phyloP scores from a whole-genome alignment of 306 rosid genomes.

The Medicago truncatula region DNA sequence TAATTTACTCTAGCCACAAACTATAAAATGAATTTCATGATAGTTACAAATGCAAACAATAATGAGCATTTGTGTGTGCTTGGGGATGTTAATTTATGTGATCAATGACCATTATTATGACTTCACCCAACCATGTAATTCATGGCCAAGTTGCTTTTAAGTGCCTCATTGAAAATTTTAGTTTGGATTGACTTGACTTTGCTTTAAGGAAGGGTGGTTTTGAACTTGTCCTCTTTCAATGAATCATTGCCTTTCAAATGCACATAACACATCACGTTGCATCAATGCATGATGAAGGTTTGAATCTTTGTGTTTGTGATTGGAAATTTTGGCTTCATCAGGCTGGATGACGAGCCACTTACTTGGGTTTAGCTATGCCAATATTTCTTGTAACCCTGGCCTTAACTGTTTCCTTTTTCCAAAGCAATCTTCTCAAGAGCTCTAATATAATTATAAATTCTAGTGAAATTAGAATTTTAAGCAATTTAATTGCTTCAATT shows the following conservation, averaged over 20 bases:
- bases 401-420: background rate
- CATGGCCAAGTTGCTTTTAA: background rate
- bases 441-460: too few species aligned
- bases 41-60: background rate
- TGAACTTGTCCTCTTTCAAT: background rate
- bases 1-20: background rate
- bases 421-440: background rate
- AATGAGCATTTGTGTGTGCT: background rate
- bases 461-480: too few species aligned
- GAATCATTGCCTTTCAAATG: background rate
- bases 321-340: constrained; percentile 3
- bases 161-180: background rate
- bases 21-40: background rate
- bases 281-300: background rate
- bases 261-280: background rate
- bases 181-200: constrained; percentile 2
- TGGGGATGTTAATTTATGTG: background rate
- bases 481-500: background rate
- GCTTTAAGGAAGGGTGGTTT: constrained; percentile 6
- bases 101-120: background rate
- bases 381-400: background rate
- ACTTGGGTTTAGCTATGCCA: background rate
- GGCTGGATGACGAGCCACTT: background rate
- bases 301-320: background rate
- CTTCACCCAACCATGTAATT: background rate